These are phyloP conservation scores for Coemansia sp. DNA, from an alignment of 192 early-diverging fungal genomes.

Conservation along the genomic window DNA sequence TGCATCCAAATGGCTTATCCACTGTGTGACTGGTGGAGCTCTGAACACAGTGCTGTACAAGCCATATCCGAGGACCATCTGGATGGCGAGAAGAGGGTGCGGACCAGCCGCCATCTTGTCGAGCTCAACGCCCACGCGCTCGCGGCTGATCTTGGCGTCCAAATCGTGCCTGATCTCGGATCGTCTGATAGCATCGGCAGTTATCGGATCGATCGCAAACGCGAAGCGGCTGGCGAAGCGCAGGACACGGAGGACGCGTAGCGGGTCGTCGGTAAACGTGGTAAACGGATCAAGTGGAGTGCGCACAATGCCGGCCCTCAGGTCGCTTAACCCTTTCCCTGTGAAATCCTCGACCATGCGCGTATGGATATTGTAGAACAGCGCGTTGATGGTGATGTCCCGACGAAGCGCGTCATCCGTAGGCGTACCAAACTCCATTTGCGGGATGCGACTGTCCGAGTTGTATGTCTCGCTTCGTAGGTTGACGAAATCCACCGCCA, in stretches of 20 bases:
- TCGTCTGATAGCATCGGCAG: conserved; percentile 60
- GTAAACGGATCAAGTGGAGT: conserved; percentile 87
- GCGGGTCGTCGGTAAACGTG: conserved; percentile 94
- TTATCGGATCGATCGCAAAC: conserved; percentile 71
- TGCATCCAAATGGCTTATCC: not conserved
- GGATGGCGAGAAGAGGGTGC: conserved; percentile 56
- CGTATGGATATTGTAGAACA: conserved; percentile 96
- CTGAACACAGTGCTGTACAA: conserved; percentile 45
- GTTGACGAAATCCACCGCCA: conserved; percentile 92
- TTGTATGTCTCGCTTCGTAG: conserved; percentile 89
- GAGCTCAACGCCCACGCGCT: conserved; percentile 89
- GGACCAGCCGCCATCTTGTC: conserved; percentile 87
- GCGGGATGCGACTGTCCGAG: conserved; percentile 78
- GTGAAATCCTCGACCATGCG: conserved; percentile 85
- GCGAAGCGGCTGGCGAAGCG: conserved; percentile 92
- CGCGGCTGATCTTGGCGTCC: conserved; percentile 81
- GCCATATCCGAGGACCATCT: conserved; percentile 48
- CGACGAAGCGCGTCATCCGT: conserved; percentile 87
- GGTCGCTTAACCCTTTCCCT: conserved; percentile 70
- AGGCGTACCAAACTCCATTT: conserved; percentile 82
- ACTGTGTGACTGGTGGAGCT: conserved; percentile 11
- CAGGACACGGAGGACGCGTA: conserved; percentile 90
- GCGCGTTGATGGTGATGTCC: conserved; percentile 97
- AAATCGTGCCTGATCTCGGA: conserved; percentile 63
- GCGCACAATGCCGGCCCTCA: conserved; percentile 69